Evolutionary conservation across 1,284 basidiomycete genomes (phyloP).

Genomic region (Microbotryum saponariae): DNA sequence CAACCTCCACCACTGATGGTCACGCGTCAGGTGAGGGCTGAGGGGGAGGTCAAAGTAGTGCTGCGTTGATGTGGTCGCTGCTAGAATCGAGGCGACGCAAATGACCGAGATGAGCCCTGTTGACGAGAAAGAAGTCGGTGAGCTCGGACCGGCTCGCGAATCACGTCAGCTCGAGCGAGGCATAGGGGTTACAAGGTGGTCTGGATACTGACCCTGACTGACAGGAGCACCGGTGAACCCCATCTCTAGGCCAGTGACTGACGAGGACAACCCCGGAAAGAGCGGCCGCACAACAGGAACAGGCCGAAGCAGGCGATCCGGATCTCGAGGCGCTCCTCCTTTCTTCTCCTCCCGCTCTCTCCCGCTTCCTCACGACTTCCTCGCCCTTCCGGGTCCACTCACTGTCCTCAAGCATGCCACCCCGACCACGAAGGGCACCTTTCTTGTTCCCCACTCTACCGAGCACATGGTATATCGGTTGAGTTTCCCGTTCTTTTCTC

Average conservation of each 20-base stretch:
- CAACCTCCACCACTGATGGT: conserved; percentile 71
- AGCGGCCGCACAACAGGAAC: too few species aligned
- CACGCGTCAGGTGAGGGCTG: conserved; percentile 40
- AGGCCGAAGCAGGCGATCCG: too few species aligned
- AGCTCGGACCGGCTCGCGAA: not conserved
- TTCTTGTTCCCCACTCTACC: conserved; percentile 29
- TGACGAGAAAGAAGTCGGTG: not conserved
- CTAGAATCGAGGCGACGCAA: conserved; percentile 60
- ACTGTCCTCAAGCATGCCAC: not conserved
- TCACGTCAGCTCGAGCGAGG: not conserved
- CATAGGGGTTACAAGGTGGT: not conserved
- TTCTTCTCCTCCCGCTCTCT: too few species aligned
- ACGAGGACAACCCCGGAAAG: too few species aligned
- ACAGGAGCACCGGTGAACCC: conserved; percentile 54
- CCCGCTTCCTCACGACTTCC: too few species aligned
- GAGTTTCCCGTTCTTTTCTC: not conserved
- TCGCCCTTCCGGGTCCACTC: too few species aligned
- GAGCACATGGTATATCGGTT: conserved; percentile 30
- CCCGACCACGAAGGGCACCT: conserved; percentile 9
- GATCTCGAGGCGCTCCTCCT: too few species aligned
- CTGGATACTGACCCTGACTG: conserved; percentile 55
- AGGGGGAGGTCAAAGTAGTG: conserved; percentile 74
- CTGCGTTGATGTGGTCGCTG: conserved; percentile 51
- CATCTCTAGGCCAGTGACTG: not conserved
- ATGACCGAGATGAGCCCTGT: conserved; percentile 66